Percentiles rank a stretch among this genome's conserved stretches.
Evolutionary conservation across 768 basidiomycete genomes (phyloP).

Genomic region (Trametes meyenii): DNA sequence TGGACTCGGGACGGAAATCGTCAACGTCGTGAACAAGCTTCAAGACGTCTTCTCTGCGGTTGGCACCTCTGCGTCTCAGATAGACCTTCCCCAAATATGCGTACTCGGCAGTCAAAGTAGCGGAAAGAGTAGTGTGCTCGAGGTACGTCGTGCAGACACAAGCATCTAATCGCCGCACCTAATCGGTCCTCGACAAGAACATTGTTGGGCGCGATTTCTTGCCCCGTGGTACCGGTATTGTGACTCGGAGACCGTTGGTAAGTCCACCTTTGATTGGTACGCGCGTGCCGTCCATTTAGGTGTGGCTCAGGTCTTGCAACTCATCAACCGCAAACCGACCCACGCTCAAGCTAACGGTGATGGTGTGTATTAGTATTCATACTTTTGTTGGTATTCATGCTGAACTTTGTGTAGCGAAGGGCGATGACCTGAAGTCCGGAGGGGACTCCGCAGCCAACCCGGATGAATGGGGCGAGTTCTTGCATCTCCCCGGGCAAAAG

Average conservation of each 20-base stretch:
- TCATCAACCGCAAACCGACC: slow-evolving; percentile 80
- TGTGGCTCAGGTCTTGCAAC: slow-evolving; percentile 76
- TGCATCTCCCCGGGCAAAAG: slow-evolving; percentile 95
- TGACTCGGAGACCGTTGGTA: slow-evolving; percentile 95
- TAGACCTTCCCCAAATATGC: slow-evolving; percentile 92
- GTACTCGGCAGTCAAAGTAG: slow-evolving; percentile 91
- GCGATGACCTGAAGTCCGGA: slow-evolving; percentile 29
- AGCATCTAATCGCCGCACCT: neutral
- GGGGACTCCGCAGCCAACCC: slow-evolving; percentile 79
- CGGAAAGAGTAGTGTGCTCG: slow-evolving; percentile 91
- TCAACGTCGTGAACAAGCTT: slow-evolving; percentile 81
- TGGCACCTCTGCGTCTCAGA: slow-evolving; percentile 72
- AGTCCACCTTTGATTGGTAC: slow-evolving; percentile 31
- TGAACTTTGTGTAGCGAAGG: slow-evolving; percentile 40
- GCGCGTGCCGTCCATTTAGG: neutral
- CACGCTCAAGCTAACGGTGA: slow-evolving; percentile 47
- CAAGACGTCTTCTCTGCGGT: slow-evolving; percentile 90
- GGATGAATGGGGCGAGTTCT: slow-evolving; percentile 99
- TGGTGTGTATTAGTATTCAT: slow-evolving; percentile 39
- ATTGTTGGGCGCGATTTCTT: slow-evolving; percentile 98
- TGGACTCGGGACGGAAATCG: slow-evolving; percentile 80
- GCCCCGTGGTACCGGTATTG: slow-evolving; percentile 98
- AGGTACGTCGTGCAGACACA: slow-evolving; percentile 51
- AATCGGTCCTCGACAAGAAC: slow-evolving; percentile 56
- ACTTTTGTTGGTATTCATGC: neutral